Evolutionary conservation across 2,329 filamentous ascomycete species (phyloP), one percentile per base, ranked within the genome.

Genomic region (Cytospora mali): DNA sequence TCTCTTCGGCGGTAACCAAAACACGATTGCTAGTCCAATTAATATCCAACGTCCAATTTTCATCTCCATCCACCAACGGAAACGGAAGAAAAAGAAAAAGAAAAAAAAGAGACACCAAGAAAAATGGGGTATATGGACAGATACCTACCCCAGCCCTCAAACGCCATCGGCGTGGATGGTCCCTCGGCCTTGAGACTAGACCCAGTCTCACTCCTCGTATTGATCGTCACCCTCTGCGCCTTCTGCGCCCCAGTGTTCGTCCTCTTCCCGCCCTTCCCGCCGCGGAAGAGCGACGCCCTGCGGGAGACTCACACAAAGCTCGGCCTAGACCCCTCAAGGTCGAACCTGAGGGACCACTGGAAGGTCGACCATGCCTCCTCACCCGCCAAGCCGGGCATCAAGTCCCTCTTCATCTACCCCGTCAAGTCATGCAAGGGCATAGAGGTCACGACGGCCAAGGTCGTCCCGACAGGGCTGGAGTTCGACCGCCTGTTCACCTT

Each of bases 401-500:
- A 92, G 73, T 90, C 89, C 61, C 79, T 96, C 57, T 88, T 88
- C 77, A 83, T 93, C 64, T 94, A 95, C 74, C 93, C 93, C 0
- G 77, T 97, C 73, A 94, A 96, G 77, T 92, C 90, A 62, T 96
- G 92, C 73, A 80, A 79, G 61, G 90, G 89, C 29, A 86, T 96
- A 60, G 91, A 95, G 75, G 75, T 97, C 53, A 77, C 84, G 57
- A 77, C 81, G 65, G 85, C 84, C 64, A 83, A 85, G 59, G 81
- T 95, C 18, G 76, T 91, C 52, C 78, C 85, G 6, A 85, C 85
- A 2, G 92, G 93, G 2, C 80, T 96, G 62, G 84, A 89, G 72
- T 90, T 89, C 74, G 93, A 97, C 75, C 86, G 92, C 6, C 84
- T 94, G 68, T 96, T 93, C 78, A 89, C 87, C 54, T 91, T 97